These are phyloP conservation scores for Lactarius sp. DNA, from an alignment of 768 basidiomycete species.

Conservation along the genomic window DNA sequence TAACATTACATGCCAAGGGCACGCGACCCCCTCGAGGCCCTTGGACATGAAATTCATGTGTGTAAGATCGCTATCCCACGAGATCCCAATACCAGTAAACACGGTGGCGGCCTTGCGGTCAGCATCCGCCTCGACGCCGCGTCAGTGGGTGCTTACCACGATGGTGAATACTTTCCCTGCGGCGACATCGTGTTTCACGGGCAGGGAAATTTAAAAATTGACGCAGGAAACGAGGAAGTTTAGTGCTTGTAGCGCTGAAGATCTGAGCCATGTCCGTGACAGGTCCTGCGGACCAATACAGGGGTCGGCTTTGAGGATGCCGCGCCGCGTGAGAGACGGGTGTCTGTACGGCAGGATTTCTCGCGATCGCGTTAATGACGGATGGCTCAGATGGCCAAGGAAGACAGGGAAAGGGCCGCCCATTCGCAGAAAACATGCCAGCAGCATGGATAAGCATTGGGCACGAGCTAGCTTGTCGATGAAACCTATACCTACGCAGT, in stretches of 20 bases:
- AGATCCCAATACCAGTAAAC: background rate
- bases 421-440: background rate
- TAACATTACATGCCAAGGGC: background rate
- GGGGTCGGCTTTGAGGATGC: background rate
- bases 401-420: background rate
- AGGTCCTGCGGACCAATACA: background rate
- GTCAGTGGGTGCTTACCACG: background rate
- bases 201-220: background rate
- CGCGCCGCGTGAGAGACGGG: background rate
- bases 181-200: background rate
- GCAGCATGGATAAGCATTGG: background rate
- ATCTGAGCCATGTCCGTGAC: background rate
- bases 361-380: slow-evolving; percentile 11
- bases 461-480: background rate
- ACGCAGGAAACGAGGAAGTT: background rate
- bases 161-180: background rate
- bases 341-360: background rate
- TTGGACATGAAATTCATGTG: background rate
- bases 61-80: background rate
- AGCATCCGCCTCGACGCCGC: background rate
- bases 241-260: background rate
- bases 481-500: background rate
- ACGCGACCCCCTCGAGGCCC: background rate
- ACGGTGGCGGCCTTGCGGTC: background rate
- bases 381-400: background rate